Evolutionary conservation across 1,139 yeast species (phyloP), one percentile per base, ranked within the genome.

Genomic region (Ashbya aceris): DNA sequence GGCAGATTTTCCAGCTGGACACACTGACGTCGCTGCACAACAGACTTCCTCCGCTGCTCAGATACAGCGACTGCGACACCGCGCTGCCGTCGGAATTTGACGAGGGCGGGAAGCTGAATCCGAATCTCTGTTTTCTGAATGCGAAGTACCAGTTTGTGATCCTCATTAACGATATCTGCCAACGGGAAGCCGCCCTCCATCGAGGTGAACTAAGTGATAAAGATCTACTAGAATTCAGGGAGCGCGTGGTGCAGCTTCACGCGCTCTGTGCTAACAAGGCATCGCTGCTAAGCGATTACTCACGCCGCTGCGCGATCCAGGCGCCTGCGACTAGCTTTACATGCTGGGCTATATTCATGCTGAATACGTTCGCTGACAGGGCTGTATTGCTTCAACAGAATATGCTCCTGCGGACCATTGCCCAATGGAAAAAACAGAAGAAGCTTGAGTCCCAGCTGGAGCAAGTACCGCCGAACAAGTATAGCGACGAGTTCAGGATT

Each of bases 1-100:
- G 83, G 82, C 77, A 76, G 30, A 74, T 77, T 5, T 76, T 76
- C 50, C 76, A 76, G 12, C 61, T 78, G 42, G 84, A 78, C 54
- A 72, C 77, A 3, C 63, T 76, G 43, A 73, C 79, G 2, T 71
- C 81, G 26, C 73, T 76, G 47, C 76, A 76, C 49, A 71, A 74
- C 41, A 73, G 78, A 53, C 59, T 76, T 30, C 73, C 79, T 0
- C 83, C 84, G 1, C 68, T 74, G 28, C 74, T 79, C 45, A 67
- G 67, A 47, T 61, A 67, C 42, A 74, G 70, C 37, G 80, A 76
- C 50, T 76, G 74, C 56, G 79, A 77, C 50, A 79, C 79, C 0
- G 60, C 70, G 14, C 58, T 76, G 56, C 79, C 81, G 0, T 69
- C 67, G 23, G 78, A 73, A 46, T 45, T 43, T 45, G 32, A 34